Percentiles rank a stretch among this genome's conserved stretches.
phyloP scores from a whole-genome alignment of 2,329 filamentous ascomycete species.

The Nigrospora oryzae region DNA sequence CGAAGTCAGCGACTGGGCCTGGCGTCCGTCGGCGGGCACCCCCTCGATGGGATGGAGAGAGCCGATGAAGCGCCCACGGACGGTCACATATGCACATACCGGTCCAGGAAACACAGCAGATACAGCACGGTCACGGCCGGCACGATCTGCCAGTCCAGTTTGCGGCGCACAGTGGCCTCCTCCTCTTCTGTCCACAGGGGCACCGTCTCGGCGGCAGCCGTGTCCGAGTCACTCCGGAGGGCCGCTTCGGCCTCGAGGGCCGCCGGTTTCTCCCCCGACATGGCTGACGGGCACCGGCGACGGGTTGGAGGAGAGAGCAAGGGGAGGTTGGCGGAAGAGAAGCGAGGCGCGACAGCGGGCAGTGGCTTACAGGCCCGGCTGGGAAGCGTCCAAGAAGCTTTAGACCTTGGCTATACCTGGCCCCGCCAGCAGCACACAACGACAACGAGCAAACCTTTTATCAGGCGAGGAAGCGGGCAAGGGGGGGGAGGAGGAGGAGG shows the following conservation, averaged over 20 bases:
- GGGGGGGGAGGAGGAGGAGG: too few relatives aligned
- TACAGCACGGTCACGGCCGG: slow-evolving; percentile 45
- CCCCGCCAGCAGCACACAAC: too few relatives aligned
- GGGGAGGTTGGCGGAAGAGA: too few relatives aligned
- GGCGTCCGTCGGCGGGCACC: too few relatives aligned
- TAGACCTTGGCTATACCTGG: too few relatives aligned
- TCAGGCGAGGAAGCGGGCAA: too few relatives aligned
- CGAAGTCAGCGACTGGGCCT: too few relatives aligned
- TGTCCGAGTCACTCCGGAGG: slow-evolving; percentile 13
- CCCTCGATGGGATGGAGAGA: neutral
- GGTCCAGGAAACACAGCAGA: slow-evolving; percentile 40
- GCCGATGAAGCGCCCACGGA: neutral
- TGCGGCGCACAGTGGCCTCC: slow-evolving; percentile 37
- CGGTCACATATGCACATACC: slow-evolving; percentile 8
- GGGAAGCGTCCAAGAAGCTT: too few relatives aligned
- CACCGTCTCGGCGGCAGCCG: slow-evolving; percentile 10
- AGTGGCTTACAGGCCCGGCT: too few relatives aligned
- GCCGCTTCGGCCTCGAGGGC: slow-evolving; percentile 12
- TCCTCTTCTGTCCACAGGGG: slow-evolving; percentile 41
- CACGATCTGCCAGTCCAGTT: slow-evolving; percentile 43
- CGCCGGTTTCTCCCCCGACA: slow-evolving; percentile 11
- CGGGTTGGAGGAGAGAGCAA: too few relatives aligned
- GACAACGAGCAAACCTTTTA: too few relatives aligned
- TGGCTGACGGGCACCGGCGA: neutral
- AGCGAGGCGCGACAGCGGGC: too few relatives aligned